Base-by-base conservation (phyloP, 768 basidiomycete species). In the Lenzites betulinus region DNA sequence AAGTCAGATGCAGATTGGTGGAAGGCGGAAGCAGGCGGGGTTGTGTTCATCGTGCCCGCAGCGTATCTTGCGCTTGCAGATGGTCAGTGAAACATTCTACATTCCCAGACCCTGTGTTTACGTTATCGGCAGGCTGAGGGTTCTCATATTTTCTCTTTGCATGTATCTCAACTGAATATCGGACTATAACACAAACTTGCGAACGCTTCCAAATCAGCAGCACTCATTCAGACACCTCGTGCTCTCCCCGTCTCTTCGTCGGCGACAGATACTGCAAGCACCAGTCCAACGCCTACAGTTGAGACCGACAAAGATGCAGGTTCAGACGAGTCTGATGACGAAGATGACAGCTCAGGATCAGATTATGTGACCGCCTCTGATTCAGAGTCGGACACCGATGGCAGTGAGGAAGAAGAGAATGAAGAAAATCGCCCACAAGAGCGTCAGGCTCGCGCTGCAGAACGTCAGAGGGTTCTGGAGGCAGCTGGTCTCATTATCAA, bases 41-140 rank as follows among this genome's bases (percentile, higher is more conserved):
- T 87, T 62, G 86, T 97, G 53, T 92, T 90, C 76, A 87, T 95
- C 69, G 94, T 95, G 4, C 97, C 97, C 53, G 93, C 95, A 25
- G 85, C 88, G 20, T 98, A 98, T 73, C 73, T 99, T 72, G 91
- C 96, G 75, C 74, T 87, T 67, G 79, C 81, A 70, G 85, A 89
- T 84, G 92, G 96, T 96, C 88, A 96, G 95, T 96, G 74, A 67
- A 69, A 74, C 68, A 77, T 67, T 68, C 74, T 73, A 67, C 67
- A 71, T 76, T 80, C 78, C 81, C 79, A 82, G 76, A 83, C 83
- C 76, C 70, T 76, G 79, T 78, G 78, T 84, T 85, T 82, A 83
- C 80, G 73, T 80, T 74, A 71, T 70, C 73, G 66, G 79, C 86
- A 92, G 92, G 86, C 92, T 95, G 83, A 93, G 93, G 80, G 81